Base-by-base conservation (phyloP, 148 eudicot genomes). In the Rhododendron ovatum region DNA sequence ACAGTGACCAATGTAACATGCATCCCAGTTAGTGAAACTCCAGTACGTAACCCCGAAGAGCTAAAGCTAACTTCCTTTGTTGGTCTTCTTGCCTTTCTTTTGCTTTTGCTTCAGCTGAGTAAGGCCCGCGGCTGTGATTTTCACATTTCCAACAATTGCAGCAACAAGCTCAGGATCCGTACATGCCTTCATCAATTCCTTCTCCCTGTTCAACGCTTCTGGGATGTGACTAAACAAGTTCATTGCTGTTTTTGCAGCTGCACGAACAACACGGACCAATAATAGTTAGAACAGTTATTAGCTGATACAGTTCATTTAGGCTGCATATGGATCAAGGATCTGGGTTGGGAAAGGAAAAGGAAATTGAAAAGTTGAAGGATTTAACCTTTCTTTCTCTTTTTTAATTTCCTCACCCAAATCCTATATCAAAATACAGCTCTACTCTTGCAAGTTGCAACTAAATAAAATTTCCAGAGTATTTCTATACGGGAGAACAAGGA, bases 151-250 rank as follows among this genome's bases (percentile, higher is more conserved):
- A 17, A 95, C 82, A 80, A 97, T 95, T 12, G 98, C 99, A 84
- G 99, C 96, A 30, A 94, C 94, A 61, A 97, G 90, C 87, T 97
- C 99, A 20, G 99, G 96, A 89, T 97, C 98, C 45, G 98, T 95
- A 85, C 99, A 95, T 10, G 98, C 99, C 90, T 97, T 97, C 98
- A 97, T 97, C 85, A 95, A 86, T 89, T 97, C 99, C 93, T 97
- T 97, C 88, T 97, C 99, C 81, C 99, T 88, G 82, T 15, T 88
- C 75, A 90, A 88, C 51, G 98, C 92, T 61, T 95, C 96, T 0
- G 98, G 90, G 93, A 94, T 92, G 92, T 94, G 96, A 89, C 91
- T 86, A 81, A 97, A 97, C 90, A 97, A 90, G 90, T 93, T 95
- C 96, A 95, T 95, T 22, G 98, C 95, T 41, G 89, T 93, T 92